Evolutionary conservation across 148 eudicot species (phyloP).

Genomic region (Talinum fruticosum): DNA sequence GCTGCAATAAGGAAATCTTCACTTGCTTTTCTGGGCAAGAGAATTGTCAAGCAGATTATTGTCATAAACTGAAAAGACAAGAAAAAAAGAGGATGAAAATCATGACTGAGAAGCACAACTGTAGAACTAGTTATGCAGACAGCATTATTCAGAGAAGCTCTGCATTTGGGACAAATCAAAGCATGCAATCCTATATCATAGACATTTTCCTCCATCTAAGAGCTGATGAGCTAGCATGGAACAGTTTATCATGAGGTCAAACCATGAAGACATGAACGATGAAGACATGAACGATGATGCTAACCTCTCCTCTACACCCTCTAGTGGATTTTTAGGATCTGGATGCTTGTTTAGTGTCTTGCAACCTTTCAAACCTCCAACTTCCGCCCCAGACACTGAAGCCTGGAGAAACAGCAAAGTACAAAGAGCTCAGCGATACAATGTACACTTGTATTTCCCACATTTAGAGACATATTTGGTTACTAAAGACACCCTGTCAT

Average conservation of each 20-base stretch:
- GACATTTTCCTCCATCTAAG: background rate
- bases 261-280: too few relatives aligned
- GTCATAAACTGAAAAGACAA: background rate
- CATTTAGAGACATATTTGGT: background rate
- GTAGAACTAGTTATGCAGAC: background rate
- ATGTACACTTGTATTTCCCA: background rate
- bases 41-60: background rate
- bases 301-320: constrained; percentile 85
- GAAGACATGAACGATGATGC: constrained; percentile 21
- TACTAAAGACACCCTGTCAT: background rate
- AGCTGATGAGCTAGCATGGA: background rate
- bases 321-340: constrained; percentile 84
- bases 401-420: constrained; percentile 49
- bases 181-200: background rate
- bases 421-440: background rate
- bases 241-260: background rate
- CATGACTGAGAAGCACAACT: background rate
- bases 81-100: background rate
- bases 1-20: background rate
- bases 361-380: constrained; percentile 81
- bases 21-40: background rate
- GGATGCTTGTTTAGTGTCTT: constrained; percentile 90
- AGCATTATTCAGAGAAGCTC: background rate
- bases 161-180: background rate
- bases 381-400: constrained; percentile 64